Evolutionary conservation across 768 basidiomycete genomes (phyloP), one percentile per base, ranked within the genome.

Genomic region (Wakefieldia striispora): DNA sequence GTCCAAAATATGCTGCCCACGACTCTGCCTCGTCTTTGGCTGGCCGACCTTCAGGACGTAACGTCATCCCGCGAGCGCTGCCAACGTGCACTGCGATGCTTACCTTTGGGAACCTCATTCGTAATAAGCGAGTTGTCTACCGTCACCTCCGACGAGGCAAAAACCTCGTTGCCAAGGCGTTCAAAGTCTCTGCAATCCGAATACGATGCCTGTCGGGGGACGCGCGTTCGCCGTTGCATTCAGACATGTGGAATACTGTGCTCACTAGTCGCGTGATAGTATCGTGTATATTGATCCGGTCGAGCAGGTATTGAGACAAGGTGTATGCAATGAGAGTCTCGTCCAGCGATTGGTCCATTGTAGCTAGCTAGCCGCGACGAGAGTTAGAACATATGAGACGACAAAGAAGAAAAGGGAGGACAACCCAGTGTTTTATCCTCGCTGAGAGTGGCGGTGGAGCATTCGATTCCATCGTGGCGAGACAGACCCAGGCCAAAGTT

Each of bases 271-370:
- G 57, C 11, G 56, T 56, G 41, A 65, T 61, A 21, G 57, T 65
- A 33, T 64, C 63, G 20, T 65, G 58, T 40, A 65, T 65, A 19
- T 63, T 65, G 53, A 45, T 13, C 13, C 61, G 56, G 42, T 65
- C 64, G 17, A 65, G 54, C 19, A 65, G 20, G 40, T 61, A 60
- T 43, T 65, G 58, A 27, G 58, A 42, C 16, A 57, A 12, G 26
- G 31, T 52, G 47, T 64, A 64, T 24, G 51, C 33, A 20, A 50
- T 10, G 9, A 56, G 47, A 41, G 44, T 36, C 20, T 49, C 49
- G 19, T 51, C 48, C 41, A 40, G 21, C 17, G 52, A 31, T 26
- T 39, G 19, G 16, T 56, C 50, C 59, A 56, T 57, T 17, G 38
- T 14, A 38, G 20, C 29, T 14, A 38, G 20, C 29, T 16, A 19